Conservation (phyloP, 345 rosid species). For the Ricinus communis region DNA sequence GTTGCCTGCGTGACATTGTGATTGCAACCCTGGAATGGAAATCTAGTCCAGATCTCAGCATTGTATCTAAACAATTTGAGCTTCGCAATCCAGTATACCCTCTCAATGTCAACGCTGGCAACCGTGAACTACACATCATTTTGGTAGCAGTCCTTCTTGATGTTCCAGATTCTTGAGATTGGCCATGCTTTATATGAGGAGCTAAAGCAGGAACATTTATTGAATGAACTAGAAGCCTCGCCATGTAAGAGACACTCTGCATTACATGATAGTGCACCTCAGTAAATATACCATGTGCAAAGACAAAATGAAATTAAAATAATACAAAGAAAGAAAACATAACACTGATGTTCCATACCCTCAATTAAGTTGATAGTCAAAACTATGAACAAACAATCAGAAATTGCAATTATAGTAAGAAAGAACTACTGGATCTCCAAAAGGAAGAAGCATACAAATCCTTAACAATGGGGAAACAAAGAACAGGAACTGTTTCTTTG, state of each 20-base stretch:
- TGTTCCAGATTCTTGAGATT: slow-evolving; percentile 45
- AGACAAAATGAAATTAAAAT: not conserved
- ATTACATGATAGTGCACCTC: slow-evolving; percentile 17
- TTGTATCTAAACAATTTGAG: slow-evolving; percentile 45
- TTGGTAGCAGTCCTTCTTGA: slow-evolving; percentile 35
- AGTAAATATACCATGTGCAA: not conserved
- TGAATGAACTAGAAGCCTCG: slow-evolving; percentile 60
- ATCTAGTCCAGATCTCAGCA: slow-evolving; percentile 39
- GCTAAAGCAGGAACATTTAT: slow-evolving; percentile 44
- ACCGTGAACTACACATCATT: slow-evolving; percentile 44
- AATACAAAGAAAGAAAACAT: not conserved
- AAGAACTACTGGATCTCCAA: not conserved
- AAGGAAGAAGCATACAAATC: not conserved
- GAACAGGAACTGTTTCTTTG: not conserved
- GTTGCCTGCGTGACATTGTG: slow-evolving; percentile 40
- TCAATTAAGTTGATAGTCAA: not conserved
- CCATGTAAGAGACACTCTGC: slow-evolving; percentile 59
- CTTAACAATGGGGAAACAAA: not conserved
- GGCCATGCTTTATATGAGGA: slow-evolving; percentile 39
- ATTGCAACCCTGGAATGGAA: slow-evolving; percentile 46
- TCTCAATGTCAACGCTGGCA: slow-evolving; percentile 45
- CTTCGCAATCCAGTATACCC: slow-evolving; percentile 58
- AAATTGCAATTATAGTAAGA: not conserved
- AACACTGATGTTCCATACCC: not conserved
- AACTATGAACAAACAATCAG: not conserved